Conservation (phyloP, 495 filamentous ascomycete species). For the Neurospora sp. region DNA sequence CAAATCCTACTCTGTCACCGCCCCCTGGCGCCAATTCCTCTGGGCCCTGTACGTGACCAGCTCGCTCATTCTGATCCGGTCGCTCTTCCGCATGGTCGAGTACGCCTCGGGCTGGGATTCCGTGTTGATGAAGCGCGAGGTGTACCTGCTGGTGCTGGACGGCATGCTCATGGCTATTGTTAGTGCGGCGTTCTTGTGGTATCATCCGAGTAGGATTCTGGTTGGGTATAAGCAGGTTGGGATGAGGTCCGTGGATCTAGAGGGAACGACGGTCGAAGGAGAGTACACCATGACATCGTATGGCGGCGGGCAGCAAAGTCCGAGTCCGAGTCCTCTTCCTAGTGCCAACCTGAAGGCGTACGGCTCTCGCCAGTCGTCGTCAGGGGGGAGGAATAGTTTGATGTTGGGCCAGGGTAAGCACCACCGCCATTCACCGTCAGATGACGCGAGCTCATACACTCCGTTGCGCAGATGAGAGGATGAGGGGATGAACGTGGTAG, state of each 20-base stretch:
- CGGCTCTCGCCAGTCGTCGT: not conserved
- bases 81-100: constrained; percentile 52
- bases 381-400: not conserved
- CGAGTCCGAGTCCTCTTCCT: not conserved
- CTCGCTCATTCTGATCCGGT: constrained; percentile 50
- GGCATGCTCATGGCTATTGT: constrained; percentile 12
- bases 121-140: constrained; percentile 8
- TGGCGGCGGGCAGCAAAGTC: not conserved
- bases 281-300: not conserved
- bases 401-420: not conserved
- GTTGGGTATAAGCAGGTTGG: constrained; percentile 13
- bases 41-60: constrained; percentile 41
- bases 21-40: constrained; percentile 38
- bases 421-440: not conserved
- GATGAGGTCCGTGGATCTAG: not conserved
- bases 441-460: not conserved
- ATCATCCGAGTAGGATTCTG: constrained; percentile 11
- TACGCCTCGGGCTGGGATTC: constrained; percentile 26
- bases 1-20: not conserved
- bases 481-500: not conserved
- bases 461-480: not conserved
- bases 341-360: not conserved
- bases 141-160: constrained; percentile 13
- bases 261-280: not conserved
- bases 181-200: constrained; percentile 8